These are phyloP conservation scores for Gossypium raimondii DNA, from an alignment of 345 rosid species.

Conservation along the genomic window DNA sequence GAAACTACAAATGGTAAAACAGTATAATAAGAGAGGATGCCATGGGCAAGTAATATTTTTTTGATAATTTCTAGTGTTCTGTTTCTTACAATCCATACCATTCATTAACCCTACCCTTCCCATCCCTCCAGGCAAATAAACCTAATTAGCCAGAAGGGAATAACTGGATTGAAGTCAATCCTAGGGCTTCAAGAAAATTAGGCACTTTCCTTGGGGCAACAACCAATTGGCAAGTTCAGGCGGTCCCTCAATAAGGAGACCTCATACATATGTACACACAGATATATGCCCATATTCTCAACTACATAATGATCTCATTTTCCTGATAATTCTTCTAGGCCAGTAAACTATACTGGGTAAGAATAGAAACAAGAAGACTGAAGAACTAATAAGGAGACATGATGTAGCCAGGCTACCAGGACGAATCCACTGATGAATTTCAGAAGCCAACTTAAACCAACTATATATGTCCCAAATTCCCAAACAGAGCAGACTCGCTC, in stretches of 20 bases:
- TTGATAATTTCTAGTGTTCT: neutral
- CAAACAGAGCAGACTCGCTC: no score
- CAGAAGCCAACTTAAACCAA: no score
- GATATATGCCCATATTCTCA: neutral
- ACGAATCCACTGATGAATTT: no score
- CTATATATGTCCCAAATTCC: no score
- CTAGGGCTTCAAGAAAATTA: neutral
- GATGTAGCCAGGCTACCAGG: no score
- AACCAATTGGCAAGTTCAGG: neutral
- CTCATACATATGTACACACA: neutral
- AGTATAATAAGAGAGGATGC: conserved; percentile 20
- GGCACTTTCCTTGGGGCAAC: neutral
- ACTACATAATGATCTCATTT: no score
- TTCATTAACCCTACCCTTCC: neutral
- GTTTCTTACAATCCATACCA: neutral
- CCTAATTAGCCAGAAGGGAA: neutral
- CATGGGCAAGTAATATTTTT: neutral
- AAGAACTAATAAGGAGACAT: no score
- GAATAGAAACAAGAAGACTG: no score
- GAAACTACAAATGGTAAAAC: conserved; percentile 46
- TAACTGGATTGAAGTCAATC: neutral
- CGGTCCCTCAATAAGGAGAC: neutral
- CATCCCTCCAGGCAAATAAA: neutral
- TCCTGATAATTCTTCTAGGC: neutral
- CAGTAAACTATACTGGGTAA: no score